A percentile compares a stretch with the other conserved stretches of the same genome.
Evolutionary conservation across 768 basidiomycete species (phyloP).

Genomic region (Psilocybe cyanescens): DNA sequence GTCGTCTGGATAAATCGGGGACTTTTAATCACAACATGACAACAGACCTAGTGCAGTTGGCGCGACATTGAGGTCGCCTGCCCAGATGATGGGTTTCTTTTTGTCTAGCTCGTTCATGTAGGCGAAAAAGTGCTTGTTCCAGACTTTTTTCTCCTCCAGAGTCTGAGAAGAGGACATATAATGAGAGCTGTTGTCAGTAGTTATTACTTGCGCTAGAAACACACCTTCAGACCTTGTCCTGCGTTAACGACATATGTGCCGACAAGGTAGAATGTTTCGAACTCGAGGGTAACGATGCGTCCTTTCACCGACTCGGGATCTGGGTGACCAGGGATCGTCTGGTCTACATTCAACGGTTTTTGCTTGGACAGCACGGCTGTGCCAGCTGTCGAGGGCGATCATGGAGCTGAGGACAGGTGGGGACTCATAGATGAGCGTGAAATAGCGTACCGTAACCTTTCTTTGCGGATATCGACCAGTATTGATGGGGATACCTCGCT

Average conservation of each 20-base stretch:
- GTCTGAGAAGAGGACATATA: conserved; percentile 49
- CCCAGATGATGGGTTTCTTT: conserved; percentile 87
- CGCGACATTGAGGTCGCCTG: conserved; percentile 87
- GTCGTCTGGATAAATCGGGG: neutral
- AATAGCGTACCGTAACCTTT: conserved; percentile 72
- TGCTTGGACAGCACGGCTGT: conserved; percentile 81
- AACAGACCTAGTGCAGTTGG: conserved; percentile 69
- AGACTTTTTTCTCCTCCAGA: conserved; percentile 72
- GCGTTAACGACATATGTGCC: conserved; percentile 89
- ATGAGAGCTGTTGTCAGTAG: neutral
- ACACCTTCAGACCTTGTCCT: conserved; percentile 74
- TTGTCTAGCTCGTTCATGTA: conserved; percentile 76
- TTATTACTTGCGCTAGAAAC: neutral
- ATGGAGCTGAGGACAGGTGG: neutral
- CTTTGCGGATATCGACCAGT: conserved; percentile 78
- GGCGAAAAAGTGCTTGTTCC: conserved; percentile 77
- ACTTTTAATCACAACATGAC: neutral
- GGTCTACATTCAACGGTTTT: conserved; percentile 67
- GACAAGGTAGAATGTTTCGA: conserved; percentile 66
- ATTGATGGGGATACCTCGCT: conserved; percentile 66
- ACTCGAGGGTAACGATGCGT: conserved; percentile 84
- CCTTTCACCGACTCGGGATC: conserved; percentile 68
- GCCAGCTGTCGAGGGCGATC: conserved; percentile 54
- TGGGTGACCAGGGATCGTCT: conserved; percentile 77
- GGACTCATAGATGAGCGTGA: neutral